Evolutionary conservation across 257 asterid genomes (phyloP), one percentile per base, ranked within the genome.

Genomic region (Linaria vulgaris): DNA sequence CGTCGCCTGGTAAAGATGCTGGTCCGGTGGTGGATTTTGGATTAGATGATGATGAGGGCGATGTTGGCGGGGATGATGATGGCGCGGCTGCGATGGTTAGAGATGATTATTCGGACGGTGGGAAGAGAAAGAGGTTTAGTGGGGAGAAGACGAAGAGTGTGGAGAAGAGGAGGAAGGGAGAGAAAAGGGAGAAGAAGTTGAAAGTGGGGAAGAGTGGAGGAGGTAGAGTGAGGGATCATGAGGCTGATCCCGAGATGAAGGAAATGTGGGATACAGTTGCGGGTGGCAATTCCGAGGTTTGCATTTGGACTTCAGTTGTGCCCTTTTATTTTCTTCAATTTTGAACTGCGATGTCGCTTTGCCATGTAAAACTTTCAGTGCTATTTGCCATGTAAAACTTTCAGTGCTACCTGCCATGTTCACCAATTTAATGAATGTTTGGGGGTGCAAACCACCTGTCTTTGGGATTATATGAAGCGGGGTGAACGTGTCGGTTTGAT

Each of bases 261-360:
- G 99, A 88, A 87, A 87, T 90, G 97, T 94, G 99, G 99, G 95
- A 85, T 44, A 94, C 99, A 12, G 64, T 94, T 56, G 95, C 96
- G 5, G 96, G 95, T 9, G 51, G 64, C 9, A 63, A 76, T 76
- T 76, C 80, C 41, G 80, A 76, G 81, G 64, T 59, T 59, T 7
- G 56, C 27, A 20, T 21, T 9, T 51, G 27, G 53, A 39, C 52
- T 64, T 7, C 34, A 34, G 14, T 51, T 34, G 31, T 15, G 19
- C 49, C 2, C 24, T 12, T 37, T 12, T 37, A 7, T 31, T 19
- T 27, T 20, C 5, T 5, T 11, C 8, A 0, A 15, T 8, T 30
- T 9, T 15, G 45, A 7, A n/a, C 16, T 12, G 16, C 16, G 14
- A 16, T 15, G 45, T 21, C n/a, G 19, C 22, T 21, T 19, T 59